Base-by-base conservation (phyloP, 208 protist species). In the Leishmania tarentolae region DNA sequence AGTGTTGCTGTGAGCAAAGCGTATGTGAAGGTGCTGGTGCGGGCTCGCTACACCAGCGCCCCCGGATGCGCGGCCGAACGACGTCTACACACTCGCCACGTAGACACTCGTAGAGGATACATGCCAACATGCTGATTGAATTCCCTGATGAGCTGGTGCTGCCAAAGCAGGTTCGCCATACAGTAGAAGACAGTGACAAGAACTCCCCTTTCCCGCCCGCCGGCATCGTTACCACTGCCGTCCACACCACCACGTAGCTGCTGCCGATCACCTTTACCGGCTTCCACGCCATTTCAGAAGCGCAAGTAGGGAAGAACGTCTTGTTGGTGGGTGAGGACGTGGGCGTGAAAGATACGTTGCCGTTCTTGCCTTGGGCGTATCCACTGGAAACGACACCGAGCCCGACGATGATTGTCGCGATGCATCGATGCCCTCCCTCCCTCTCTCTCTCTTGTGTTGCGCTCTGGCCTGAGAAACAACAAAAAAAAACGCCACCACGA, bases 271-370 rank as follows among this genome's bases (percentile, higher is more conserved):
- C 78, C 19, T 85, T 90, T 44, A 81, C 87, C 17, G 59, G 56
- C 11, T 70, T 87, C 40, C 37, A 86, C 63, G 75, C 78, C 24
- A 52, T 88, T 35, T 66, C 84, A 3, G 87, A 90, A 72, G 57
- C 71, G 66, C 56, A 56, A 7, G 35, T 79, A 11, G 17, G 40
- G 31, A 50, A 70, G 63, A 81, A 88, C 40, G 56, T 88, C 4
- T 63, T 91, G 17, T 74, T 86, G 65, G 50, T 91, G 5, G 82
- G 80, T 0, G 85, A 91, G 75, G 82, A 80, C 47, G 74, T 91
- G 42, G 83, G 87, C 77, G 37, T 81, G 74, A 87, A 75, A 7
- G 83, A 87, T 63, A 78, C 66, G 59, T 70, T 87, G 53, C 85
- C 85, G 21, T 87, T 80, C 57, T 59, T 91, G 50, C 87, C 87